These are phyloP conservation scores for Mariannaea sp. DNA, from an alignment of 2,329 filamentous ascomycete species.

Conservation along the genomic window DNA sequence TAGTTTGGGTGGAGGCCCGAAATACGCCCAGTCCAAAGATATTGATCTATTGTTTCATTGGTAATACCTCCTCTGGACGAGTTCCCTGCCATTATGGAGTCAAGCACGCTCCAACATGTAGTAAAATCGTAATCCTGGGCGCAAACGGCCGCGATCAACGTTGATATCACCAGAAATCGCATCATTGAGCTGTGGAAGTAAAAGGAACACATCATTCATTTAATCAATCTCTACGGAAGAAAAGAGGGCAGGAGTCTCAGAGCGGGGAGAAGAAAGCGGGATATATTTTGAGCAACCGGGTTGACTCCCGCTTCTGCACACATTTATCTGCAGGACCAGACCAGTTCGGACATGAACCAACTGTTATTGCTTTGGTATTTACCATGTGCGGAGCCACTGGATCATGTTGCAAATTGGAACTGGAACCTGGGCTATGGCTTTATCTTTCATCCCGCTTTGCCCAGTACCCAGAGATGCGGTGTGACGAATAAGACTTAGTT, in stretches of 20 bases:
- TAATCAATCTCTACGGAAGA: background rate
- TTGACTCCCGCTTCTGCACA: background rate
- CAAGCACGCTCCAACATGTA: background rate
- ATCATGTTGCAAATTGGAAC: background rate
- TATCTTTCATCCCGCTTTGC: background rate
- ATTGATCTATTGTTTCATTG: background rate
- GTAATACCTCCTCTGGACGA: background rate
- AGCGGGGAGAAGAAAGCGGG: background rate
- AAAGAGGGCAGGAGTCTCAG: too few relatives aligned
- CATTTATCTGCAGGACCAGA: background rate
- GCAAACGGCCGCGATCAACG: background rate
- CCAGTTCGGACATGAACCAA: background rate
- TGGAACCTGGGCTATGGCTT: background rate
- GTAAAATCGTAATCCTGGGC: background rate
- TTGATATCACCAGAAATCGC: background rate
- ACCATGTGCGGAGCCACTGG: background rate
- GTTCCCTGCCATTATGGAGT: background rate
- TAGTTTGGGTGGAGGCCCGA: background rate
- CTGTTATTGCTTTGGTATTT: background rate
- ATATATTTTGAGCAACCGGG: background rate
- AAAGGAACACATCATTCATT: background rate
- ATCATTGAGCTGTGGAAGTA: background rate
- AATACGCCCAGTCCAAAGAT: conserved; percentile 1
- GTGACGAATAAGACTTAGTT: background rate
- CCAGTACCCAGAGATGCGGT: background rate